phyloP scores from a whole-genome alignment of 2,329 filamentous ascomycete species.

The Ophiostoma novo-ulmi region DNA sequence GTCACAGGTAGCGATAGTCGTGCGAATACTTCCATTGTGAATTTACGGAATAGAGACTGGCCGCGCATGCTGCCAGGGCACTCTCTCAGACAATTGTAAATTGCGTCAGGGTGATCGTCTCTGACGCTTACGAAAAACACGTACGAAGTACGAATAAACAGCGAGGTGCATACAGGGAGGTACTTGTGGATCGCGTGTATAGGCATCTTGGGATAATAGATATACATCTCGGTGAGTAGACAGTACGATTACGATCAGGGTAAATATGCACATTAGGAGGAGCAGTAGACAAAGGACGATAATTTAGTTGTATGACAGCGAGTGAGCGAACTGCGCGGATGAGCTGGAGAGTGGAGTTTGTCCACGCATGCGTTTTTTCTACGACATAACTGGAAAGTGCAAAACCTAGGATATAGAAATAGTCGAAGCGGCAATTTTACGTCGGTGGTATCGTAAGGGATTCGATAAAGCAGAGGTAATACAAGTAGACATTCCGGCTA shows the following conservation, averaged over 20 bases:
- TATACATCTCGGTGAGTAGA: not conserved
- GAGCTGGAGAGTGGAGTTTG: not conserved
- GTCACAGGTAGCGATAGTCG: not conserved
- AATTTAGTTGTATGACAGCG: not conserved
- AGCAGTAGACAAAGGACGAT: not conserved
- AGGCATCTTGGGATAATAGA: not conserved
- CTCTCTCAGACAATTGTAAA: not conserved
- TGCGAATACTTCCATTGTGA: not conserved
- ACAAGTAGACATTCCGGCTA: not conserved
- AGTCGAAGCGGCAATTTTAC: not conserved
- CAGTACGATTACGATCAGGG: not conserved
- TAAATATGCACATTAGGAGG: not conserved
- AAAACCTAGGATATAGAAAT: conserved; percentile 4
- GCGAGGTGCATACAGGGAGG: too few relatives aligned
- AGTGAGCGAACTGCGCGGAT: not conserved
- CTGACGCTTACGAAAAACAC: not conserved
- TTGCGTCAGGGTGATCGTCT: conserved; percentile 1
- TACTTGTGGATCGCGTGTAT: not conserved
- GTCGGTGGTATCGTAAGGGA: not conserved
- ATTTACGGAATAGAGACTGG: not conserved
- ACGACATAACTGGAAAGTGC: not conserved
- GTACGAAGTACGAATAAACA: not conserved
- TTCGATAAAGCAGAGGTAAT: not conserved
- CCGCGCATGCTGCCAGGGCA: not conserved
- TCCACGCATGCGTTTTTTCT: not conserved